These are phyloP conservation scores for Populus tomentosa DNA, from an alignment of 441 rosid genomes.

Conservation along the genomic window DNA sequence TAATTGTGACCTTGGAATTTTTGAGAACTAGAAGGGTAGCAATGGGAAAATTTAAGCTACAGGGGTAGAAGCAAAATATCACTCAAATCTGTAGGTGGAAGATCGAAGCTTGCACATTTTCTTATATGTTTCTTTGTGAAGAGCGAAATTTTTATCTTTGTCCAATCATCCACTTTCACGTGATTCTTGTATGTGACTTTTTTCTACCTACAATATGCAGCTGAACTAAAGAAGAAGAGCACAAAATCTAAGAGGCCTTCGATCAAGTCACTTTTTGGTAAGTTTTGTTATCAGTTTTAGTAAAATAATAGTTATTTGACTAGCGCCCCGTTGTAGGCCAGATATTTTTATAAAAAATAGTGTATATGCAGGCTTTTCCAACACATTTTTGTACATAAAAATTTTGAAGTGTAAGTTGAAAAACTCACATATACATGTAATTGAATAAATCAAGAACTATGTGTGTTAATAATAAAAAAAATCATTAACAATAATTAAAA, in stretches of 20 bases:
- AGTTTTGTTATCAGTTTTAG: conserved; percentile 5
- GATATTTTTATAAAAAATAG: too few relatives aligned
- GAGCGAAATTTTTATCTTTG: neutral
- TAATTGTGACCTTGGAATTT: too few relatives aligned
- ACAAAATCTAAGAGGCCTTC: conserved; percentile 92
- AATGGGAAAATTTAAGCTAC: neutral
- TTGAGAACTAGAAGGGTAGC: too few relatives aligned
- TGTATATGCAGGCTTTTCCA: too few relatives aligned
- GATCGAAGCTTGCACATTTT: neutral
- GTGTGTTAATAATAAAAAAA: too few relatives aligned
- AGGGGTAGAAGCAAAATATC: neutral
- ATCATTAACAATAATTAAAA: too few relatives aligned
- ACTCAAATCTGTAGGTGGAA: too few relatives aligned
- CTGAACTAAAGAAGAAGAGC: conserved; percentile 82
- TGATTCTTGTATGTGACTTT: neutral
- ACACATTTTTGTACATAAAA: neutral
- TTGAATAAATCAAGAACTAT: too few relatives aligned
- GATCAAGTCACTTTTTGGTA: conserved; percentile 93
- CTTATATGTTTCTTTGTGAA: neutral
- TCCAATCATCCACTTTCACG: neutral
- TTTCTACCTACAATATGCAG: conserved; percentile 34
- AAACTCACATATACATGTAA: neutral
- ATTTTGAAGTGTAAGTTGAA: too few relatives aligned
- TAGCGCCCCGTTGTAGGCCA: neutral
- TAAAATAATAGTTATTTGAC: neutral